Conservation (phyloP, 768 basidiomycete species). For the Leccinellum albellum region DNA sequence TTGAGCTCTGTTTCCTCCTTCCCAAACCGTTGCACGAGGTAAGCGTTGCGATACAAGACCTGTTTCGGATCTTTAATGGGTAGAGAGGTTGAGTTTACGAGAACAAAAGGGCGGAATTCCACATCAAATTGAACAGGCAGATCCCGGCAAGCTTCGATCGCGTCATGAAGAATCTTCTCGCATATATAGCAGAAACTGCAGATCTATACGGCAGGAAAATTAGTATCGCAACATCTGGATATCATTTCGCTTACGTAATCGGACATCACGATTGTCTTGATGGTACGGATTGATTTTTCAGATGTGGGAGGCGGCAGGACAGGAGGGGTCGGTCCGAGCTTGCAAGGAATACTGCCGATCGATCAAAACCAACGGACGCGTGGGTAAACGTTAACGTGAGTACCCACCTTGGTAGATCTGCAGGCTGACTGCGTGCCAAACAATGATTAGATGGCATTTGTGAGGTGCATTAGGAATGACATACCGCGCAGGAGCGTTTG, state of each 20-base stretch:
- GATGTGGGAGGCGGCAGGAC: background rate
- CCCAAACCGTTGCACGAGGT: constrained; percentile 21
- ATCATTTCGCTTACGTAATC: constrained; percentile 24
- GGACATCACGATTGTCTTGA: constrained; percentile 33
- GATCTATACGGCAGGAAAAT: constrained; percentile 12
- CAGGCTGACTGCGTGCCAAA: constrained; percentile 4
- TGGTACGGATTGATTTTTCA: constrained; percentile 14
- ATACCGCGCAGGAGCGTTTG: constrained; percentile 5
- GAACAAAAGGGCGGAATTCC: constrained; percentile 30
- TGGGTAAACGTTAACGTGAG: background rate
- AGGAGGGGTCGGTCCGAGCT: background rate
- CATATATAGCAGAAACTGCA: constrained; percentile 38
- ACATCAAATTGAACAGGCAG: constrained; percentile 32
- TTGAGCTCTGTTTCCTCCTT: constrained; percentile 23
- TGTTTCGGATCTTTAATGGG: background rate
- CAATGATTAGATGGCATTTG: background rate
- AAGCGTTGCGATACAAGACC: constrained; percentile 17
- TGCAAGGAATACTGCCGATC: constrained; percentile 17
- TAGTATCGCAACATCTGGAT: background rate
- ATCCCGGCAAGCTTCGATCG: constrained; percentile 30
- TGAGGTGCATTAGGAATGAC: background rate
- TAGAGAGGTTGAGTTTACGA: constrained; percentile 12
- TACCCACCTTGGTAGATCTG: constrained; percentile 18
- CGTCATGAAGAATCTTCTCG: constrained; percentile 31
- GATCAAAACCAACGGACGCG: background rate